Conservation (phyloP, 495 filamentous ascomycete genomes). For the Neurospora sp. region DNA sequence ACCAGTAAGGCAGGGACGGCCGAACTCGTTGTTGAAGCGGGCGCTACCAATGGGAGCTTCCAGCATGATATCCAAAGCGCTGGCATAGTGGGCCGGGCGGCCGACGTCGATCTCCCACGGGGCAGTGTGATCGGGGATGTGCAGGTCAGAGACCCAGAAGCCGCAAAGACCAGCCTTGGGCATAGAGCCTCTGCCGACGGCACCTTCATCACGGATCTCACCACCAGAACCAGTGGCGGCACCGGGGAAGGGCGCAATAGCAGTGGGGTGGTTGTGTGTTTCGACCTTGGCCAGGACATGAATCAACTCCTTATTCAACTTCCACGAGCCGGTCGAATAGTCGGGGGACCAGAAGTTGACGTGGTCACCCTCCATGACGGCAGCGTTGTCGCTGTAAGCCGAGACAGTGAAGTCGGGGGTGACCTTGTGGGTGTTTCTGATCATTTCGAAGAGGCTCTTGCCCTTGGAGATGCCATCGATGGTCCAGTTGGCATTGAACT, state of each 20-base stretch:
- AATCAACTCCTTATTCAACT: slow-evolving; percentile 71
- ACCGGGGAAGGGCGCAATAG: slow-evolving; percentile 73
- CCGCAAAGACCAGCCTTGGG: slow-evolving; percentile 89
- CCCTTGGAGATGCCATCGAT: slow-evolving; percentile 79
- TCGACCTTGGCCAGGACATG: slow-evolving; percentile 93
- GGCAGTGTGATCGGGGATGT: slow-evolving; percentile 67
- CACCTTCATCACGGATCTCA: slow-evolving; percentile 89
- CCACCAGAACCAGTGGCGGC: slow-evolving; percentile 94
- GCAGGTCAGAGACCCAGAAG: slow-evolving; percentile 87
- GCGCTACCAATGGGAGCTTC: slow-evolving; percentile 92
- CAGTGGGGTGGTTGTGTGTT: slow-evolving; percentile 96
- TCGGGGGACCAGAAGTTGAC: slow-evolving; percentile 79
- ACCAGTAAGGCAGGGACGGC: slow-evolving; percentile 78
- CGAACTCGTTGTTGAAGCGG: slow-evolving; percentile 96
- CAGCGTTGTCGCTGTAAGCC: slow-evolving; percentile 95
- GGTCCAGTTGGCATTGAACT: slow-evolving; percentile 97
- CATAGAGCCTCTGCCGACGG: slow-evolving; percentile 82
- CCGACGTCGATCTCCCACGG: slow-evolving; percentile 92
- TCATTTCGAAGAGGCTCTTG: slow-evolving; percentile 84
- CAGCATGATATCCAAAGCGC: slow-evolving; percentile 90
- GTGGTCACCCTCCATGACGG: slow-evolving; percentile 69
- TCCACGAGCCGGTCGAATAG: slow-evolving; percentile 77
- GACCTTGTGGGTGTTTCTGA: slow-evolving; percentile 77
- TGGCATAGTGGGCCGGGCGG: slow-evolving; percentile 83
- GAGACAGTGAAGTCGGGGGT: slow-evolving; percentile 74